phyloP scores from a whole-genome alignment of 257 asterid genomes.

The Orobanche coerulescens region DNA sequence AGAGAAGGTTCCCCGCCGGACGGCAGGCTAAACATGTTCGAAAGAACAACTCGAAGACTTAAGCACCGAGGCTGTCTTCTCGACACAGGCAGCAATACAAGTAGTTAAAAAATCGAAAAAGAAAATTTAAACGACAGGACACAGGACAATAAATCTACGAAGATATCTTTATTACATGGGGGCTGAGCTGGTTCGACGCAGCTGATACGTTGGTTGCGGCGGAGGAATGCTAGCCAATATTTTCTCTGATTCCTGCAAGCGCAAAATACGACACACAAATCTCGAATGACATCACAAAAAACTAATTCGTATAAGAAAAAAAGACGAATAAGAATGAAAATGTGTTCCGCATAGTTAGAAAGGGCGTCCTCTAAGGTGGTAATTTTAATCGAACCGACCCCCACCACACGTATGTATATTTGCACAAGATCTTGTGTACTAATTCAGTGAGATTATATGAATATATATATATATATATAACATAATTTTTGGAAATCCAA shows the following conservation, averaged over 20 bases:
- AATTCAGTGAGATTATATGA: too few relatives aligned
- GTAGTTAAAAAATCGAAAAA: background rate
- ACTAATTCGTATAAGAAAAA: background rate
- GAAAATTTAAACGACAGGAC: background rate
- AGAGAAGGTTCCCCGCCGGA: background rate
- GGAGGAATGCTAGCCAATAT: constrained; percentile 30
- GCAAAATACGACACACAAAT: background rate
- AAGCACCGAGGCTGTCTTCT: too few relatives aligned
- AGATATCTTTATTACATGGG: constrained; percentile 29
- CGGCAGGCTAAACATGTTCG: background rate
- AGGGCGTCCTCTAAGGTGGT: too few relatives aligned
- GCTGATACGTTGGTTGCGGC: constrained; percentile 40
- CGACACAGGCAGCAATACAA: background rate
- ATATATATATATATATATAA: too few relatives aligned
- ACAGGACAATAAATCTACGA: constrained; percentile 9
- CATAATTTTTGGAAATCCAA: too few relatives aligned
- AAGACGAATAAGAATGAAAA: background rate
- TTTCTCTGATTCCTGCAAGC: constrained; percentile 44
- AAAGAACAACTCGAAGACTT: too few relatives aligned
- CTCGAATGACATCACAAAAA: background rate
- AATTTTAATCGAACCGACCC: too few relatives aligned
- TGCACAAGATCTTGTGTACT: too few relatives aligned
- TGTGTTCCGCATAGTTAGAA: too few relatives aligned
- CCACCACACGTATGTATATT: too few relatives aligned
- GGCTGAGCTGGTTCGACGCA: constrained; percentile 49